These are phyloP conservation scores for Hymenoscyphus fructigenus DNA, from an alignment of 2,329 filamentous ascomycete species.

Conservation along the genomic window DNA sequence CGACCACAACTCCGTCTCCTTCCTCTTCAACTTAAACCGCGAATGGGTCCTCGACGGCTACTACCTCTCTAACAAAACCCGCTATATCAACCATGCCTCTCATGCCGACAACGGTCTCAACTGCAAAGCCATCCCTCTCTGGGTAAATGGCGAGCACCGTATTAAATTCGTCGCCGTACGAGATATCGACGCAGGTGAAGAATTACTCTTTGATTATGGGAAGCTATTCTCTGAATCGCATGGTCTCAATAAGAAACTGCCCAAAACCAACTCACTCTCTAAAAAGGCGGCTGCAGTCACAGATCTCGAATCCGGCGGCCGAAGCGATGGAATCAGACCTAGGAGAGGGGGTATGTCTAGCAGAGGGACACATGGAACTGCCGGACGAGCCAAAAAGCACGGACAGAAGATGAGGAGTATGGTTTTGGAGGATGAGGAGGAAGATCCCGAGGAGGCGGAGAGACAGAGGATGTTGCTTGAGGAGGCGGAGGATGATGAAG, in stretches of 20 bases:
- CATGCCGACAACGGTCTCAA: slow-evolving; percentile 60
- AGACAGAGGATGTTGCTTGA: neutral
- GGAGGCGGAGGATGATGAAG: neutral
- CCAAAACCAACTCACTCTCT: slow-evolving; percentile 12
- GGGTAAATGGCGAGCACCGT: slow-evolving; percentile 73
- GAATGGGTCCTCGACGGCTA: slow-evolving; percentile 65
- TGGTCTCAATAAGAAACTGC: slow-evolving; percentile 48
- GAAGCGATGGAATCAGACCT: neutral
- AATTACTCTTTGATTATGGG: slow-evolving; percentile 81
- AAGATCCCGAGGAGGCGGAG: neutral
- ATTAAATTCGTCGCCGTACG: slow-evolving; percentile 71
- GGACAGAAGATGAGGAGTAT: neutral
- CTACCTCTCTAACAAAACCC: slow-evolving; percentile 74
- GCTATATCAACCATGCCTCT: slow-evolving; percentile 79
- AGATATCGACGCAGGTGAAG: slow-evolving; percentile 69
- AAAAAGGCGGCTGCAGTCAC: too few relatives aligned
- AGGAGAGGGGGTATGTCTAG: neutral
- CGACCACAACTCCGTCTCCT: slow-evolving; percentile 40
- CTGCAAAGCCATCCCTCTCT: slow-evolving; percentile 65
- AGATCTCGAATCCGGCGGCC: neutral
- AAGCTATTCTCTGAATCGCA: slow-evolving; percentile 59
- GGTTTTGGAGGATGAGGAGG: neutral
- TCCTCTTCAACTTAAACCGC: slow-evolving; percentile 53
- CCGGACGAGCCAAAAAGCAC: neutral
- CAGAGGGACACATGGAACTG: neutral